Evolutionary conservation across 495 filamentous ascomycete species (phyloP), one percentile per base, ranked within the genome.

Genomic region (Neurospora sp.): DNA sequence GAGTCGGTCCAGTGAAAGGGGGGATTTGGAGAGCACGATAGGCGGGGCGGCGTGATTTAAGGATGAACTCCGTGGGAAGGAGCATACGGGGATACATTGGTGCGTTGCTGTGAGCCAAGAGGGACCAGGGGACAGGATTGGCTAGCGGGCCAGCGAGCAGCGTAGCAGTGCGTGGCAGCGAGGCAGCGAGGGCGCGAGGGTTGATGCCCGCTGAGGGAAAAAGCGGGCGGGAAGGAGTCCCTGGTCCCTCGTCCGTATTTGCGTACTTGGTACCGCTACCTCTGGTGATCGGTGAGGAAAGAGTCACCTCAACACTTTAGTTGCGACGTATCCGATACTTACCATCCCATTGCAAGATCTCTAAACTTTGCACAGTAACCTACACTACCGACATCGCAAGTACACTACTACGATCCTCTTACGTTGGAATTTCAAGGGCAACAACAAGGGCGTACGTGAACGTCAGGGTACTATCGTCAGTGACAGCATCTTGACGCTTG

Each of bases 21-120:
- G 71, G 73, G 70, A 62, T 54, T 71, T 73, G 73, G 70, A 69
- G 69, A 76, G 73, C 77, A 76, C 75, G 75, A 76, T 73, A 71
- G 48, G 75, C 72, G 73, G 77, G 71, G 71, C 45, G 42, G 31
- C 45, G 48, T 31, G 71, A 69, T 72, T 69, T 72, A 72, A 72
- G 71, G 71, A 72, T 69, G 71, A 72, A 72, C 69, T 72, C 45
- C 45, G 45, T 31, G 71, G 38, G 42, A 59, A 71, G 21, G 43
- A 62, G 11, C 42, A 59, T 21, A 31, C 70, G 19, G 70, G 70
- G 70, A 11, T 34, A 66, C 54, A 8, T 31, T 62, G 28, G 54
- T 66, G 54, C 19, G 54, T 66, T 66, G 54, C 24, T 66, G 54
- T 66, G 54, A 66, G 54, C 54, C 54, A 66, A 66, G 54, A 31